Base-by-base conservation (phyloP, 331 rosid genomes). In the Phaseolus coccineus region DNA sequence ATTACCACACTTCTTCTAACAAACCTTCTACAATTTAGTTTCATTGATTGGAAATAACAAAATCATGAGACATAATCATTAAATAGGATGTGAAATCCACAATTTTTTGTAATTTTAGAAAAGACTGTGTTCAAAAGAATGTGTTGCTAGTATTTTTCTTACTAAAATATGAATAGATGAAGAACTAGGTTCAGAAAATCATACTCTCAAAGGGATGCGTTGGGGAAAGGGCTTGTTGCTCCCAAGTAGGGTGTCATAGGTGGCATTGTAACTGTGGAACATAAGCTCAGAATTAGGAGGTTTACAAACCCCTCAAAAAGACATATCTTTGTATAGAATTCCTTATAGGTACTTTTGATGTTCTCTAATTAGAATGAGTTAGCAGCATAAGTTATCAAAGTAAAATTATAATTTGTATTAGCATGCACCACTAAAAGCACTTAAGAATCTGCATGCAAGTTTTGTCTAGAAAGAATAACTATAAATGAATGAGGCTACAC, bases 121-220 rank as follows among this genome's bases (percentile, higher is more conserved):
- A 39, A 39, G 42, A 39, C 1, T 42, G 10, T 40, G 46, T 40
- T 40, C 9, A 42, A 9, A 42, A 42, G 13, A 42, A 8, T 42
- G 11, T 42, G 47, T 42, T 42, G 6, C 13, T 42, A 11, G 51
- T 3, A 46, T 3, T 46, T 46, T 46, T 46, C 16, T 46, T n/a
- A 50, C 33, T 47, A 46, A 28, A 64, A 39, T 27, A 59, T 58
- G 19, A 64, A 76, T 22, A 72, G 55, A 4, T 42, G 37, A 77
- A 64, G 27, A 78, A 62, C 15, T 35, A 58, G 62, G 72, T 67
- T 68, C 4, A 72, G 6, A 79, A 66, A 58, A 76, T 74, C 97
- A 85, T 89, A 92, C 97, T 80, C 91, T 77, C 3, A 94, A 85
- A 66, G 92, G 97, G 25, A 94, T 82, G n/a, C 93, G 87, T 78